Percentiles rank a stretch among this genome's conserved stretches.
Conservation (phyloP, 805 yeast species). For the Candida quercuum region DNA sequence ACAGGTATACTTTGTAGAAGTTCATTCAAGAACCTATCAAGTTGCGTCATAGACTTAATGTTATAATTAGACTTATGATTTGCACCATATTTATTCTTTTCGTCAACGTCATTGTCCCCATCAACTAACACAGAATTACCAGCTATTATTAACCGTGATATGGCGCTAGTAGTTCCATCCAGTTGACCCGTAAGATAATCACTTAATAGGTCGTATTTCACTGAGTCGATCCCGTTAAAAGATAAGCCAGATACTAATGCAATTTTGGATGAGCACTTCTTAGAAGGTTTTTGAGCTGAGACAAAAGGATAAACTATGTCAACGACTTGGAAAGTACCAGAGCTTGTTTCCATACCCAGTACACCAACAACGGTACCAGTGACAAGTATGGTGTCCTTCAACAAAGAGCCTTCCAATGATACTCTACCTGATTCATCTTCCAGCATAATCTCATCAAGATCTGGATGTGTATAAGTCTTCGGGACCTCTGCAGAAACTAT, state of each 20-base stretch:
- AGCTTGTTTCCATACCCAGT: slow-evolving; percentile 76
- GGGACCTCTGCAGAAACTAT: slow-evolving; percentile 35
- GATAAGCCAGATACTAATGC: slow-evolving; percentile 77
- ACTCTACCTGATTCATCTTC: slow-evolving; percentile 95
- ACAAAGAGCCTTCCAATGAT: slow-evolving; percentile 55
- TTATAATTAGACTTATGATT: slow-evolving; percentile 49
- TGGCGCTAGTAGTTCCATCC: slow-evolving; percentile 31
- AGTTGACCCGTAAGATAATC: slow-evolving; percentile 72
- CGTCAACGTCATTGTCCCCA: slow-evolving; percentile 19
- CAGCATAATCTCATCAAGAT: slow-evolving; percentile 57
- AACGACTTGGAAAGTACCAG: slow-evolving; percentile 80
- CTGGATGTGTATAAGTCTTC: slow-evolving; percentile 48
- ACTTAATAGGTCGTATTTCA: slow-evolving; percentile 50
- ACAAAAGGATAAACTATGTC: slow-evolving; percentile 71
- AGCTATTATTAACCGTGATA: slow-evolving; percentile 55
- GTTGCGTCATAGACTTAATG: slow-evolving; percentile 39
- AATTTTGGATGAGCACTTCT: slow-evolving; percentile 32
- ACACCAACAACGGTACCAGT: slow-evolving; percentile 89
- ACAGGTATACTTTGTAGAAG: slow-evolving; percentile 59
- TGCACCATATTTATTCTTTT: slow-evolving; percentile 36
- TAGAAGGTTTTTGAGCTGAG: slow-evolving; percentile 43
- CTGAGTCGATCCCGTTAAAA: slow-evolving; percentile 41
- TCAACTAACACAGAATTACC: slow-evolving; percentile 56
- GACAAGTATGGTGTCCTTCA: slow-evolving; percentile 55
- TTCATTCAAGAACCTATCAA: slow-evolving; percentile 57